These are phyloP conservation scores for Oryza rufipogon DNA, from an alignment of 176 grass and related monocot species.

Conservation along the genomic window DNA sequence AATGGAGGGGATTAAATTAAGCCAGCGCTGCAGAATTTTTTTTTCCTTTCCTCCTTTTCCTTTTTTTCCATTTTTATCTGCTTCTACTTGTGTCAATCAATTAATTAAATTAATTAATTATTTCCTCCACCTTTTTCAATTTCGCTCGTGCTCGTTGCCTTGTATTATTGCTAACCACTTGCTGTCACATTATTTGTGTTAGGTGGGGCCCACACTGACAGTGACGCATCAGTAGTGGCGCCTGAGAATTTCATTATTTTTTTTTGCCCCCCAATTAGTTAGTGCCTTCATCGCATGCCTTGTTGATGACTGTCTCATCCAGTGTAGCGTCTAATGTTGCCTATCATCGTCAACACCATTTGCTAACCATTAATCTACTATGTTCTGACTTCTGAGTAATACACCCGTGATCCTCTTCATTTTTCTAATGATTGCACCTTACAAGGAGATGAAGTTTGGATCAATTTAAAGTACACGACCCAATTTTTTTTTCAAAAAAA, in stretches of 20 bases:
- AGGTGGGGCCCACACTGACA: constrained; percentile 8
- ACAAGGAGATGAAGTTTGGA: neutral
- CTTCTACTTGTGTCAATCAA: neutral
- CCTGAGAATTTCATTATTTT: neutral
- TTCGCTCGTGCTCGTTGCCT: neutral
- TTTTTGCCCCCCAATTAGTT: neutral
- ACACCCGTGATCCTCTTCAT: neutral
- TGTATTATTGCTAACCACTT: constrained; percentile 31
- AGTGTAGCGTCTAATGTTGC: neutral
- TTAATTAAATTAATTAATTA: neutral
- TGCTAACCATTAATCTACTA: neutral
- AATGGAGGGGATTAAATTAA: constrained; percentile 25
- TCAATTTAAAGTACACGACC: neutral
- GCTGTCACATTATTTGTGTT: constrained; percentile 23
- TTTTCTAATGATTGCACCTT: neutral
- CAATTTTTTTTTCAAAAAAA: neutral
- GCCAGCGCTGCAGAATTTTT: neutral
- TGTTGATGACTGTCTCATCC: neutral
- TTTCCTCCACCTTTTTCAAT: neutral
- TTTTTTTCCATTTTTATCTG: neutral
- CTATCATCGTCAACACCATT: neutral
- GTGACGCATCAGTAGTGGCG: constrained; percentile 4
- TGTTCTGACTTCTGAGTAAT: neutral
- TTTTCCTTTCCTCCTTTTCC: neutral
- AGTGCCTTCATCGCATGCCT: neutral